Evolutionary conservation across 2,329 filamentous ascomycete genomes (phyloP).

Genomic region (Ceratocystis papillata): DNA sequence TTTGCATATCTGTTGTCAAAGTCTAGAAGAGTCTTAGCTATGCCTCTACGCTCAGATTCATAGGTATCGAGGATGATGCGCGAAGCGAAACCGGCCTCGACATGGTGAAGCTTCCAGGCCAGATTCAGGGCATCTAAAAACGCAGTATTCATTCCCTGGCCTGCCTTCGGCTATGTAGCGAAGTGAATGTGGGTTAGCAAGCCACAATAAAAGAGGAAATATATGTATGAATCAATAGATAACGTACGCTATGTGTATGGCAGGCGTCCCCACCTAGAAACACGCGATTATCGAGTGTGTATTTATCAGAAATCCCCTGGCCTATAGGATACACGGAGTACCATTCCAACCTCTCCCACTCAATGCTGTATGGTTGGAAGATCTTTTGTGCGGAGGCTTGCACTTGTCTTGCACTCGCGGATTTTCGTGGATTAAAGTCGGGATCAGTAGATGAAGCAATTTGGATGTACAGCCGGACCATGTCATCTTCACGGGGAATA

Average conservation of each 20-base stretch:
- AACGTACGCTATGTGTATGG: conserved; percentile 61
- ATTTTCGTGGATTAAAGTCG: conserved; percentile 51
- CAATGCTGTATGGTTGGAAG: conserved; percentile 54
- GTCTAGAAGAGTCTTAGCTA: conserved; percentile 71
- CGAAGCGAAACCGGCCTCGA: conserved; percentile 69
- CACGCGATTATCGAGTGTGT: conserved; percentile 56
- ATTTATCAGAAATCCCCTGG: conserved; percentile 58
- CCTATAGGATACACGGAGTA: conserved; percentile 69
- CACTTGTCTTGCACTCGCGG: conserved; percentile 52
- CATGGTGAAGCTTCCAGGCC: conserved; percentile 91
- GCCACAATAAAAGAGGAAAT: conserved; percentile 27
- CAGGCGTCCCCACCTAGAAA: conserved; percentile 70
- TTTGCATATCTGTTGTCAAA: conserved; percentile 88
- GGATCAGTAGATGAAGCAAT: conserved; percentile 50
- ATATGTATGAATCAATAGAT: background rate
- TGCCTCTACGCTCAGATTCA: conserved; percentile 71
- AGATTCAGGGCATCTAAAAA: conserved; percentile 78
- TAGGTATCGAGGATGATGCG: conserved; percentile 72
- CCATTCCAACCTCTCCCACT: conserved; percentile 60
- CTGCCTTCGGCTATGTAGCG: conserved; percentile 54
- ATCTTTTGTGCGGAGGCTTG: conserved; percentile 56
- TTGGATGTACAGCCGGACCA: conserved; percentile 59
- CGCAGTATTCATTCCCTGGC: conserved; percentile 71
- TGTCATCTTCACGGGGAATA: conserved; percentile 55
- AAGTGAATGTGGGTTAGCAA: conserved; percentile 28